These are phyloP conservation scores for Thecaphora thlaspeos DNA, from an alignment of 1,284 basidiomycete species.

Conservation along the genomic window DNA sequence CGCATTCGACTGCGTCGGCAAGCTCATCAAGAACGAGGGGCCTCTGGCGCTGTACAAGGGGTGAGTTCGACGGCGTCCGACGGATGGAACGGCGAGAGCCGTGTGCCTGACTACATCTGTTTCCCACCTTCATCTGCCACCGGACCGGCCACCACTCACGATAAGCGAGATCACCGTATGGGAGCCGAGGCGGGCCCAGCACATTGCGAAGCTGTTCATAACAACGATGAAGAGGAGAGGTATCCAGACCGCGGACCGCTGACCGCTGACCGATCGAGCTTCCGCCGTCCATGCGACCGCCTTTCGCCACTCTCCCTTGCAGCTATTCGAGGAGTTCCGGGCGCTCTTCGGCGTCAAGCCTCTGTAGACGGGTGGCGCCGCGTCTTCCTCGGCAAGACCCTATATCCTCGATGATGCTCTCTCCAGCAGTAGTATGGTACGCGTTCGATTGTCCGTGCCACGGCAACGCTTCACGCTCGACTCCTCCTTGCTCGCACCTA, in stretches of 20 bases:
- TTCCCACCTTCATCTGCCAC: too few species aligned
- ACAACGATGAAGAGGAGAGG: too few species aligned
- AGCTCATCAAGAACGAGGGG: slow-evolving; percentile 37
- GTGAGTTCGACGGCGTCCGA: slow-evolving; percentile 7
- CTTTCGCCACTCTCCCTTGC: neutral
- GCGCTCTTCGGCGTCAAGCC: slow-evolving; percentile 43
- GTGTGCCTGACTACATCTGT: neutral
- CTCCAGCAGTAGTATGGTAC: too few species aligned
- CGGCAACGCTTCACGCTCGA: too few species aligned
- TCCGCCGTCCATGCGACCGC: neutral
- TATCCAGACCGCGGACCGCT: too few species aligned
- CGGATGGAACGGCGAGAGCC: neutral
- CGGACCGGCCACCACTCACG: neutral
- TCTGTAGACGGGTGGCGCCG: slow-evolving; percentile 19
- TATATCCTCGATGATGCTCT: too few species aligned
- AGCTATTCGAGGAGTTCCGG: slow-evolving; percentile 46
- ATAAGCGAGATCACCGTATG: neutral
- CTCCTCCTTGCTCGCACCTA: too few species aligned
- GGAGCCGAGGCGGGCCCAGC: slow-evolving; percentile 34
- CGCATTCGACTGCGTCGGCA: slow-evolving; percentile 31
- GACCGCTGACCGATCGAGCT: too few species aligned
- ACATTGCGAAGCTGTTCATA: too few species aligned
- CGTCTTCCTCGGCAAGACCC: too few species aligned
- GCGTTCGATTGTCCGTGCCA: too few species aligned
- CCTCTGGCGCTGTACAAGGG: slow-evolving; percentile 45